These are phyloP conservation scores for Neopestalotiopsis clavispora DNA, from an alignment of 2,329 filamentous ascomycete species.

Conservation along the genomic window DNA sequence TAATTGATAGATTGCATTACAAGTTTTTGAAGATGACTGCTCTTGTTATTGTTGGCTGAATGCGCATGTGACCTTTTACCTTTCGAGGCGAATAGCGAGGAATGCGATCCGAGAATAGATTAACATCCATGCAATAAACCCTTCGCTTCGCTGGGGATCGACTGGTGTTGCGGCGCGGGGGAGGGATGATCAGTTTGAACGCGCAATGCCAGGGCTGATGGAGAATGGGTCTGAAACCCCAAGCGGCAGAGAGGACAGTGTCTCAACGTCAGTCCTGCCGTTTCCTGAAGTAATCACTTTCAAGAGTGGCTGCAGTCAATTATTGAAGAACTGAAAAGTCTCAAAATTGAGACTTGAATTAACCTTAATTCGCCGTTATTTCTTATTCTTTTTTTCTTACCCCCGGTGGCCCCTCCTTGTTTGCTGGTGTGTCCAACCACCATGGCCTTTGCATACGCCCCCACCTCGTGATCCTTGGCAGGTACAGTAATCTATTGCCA, in stretches of 20 bases:
- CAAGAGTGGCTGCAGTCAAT: too few species aligned
- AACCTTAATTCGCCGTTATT: neutral
- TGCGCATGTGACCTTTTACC: neutral
- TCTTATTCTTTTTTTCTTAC: neutral
- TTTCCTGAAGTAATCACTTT: neutral
- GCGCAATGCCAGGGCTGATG: neutral
- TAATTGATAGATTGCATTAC: neutral
- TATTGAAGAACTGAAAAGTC: neutral
- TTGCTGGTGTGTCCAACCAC: neutral
- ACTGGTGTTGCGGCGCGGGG: neutral
- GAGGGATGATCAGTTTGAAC: neutral
- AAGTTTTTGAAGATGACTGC: too few species aligned
- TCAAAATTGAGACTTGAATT: neutral
- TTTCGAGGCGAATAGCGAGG: neutral
- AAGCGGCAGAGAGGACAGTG: neutral
- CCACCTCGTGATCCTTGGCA: neutral
- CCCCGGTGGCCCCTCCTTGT: neutral
- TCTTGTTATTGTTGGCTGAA: too few species aligned
- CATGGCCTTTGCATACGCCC: neutral
- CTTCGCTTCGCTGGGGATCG: neutral
- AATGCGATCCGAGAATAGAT: neutral
- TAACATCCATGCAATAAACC: neutral
- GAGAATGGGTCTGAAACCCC: neutral
- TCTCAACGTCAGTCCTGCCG: neutral
- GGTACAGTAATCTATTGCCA: neutral